Evolutionary conservation across 2,329 filamentous ascomycete species (phyloP).

Genomic region (Talaromyces piceae): DNA sequence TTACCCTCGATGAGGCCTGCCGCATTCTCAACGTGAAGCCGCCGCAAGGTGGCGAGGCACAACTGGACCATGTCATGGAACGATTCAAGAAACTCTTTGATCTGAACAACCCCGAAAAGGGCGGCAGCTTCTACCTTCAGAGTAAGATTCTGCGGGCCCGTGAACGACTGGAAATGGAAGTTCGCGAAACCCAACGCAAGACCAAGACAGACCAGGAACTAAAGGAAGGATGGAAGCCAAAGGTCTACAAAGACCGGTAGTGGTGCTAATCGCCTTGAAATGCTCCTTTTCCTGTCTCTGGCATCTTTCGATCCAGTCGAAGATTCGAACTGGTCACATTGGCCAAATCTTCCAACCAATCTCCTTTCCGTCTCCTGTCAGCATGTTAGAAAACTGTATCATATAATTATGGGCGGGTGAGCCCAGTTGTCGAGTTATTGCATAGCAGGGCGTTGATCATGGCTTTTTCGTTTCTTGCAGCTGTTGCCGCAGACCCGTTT

Average conservation of each 20-base stretch:
- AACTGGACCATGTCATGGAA: conserved; percentile 71
- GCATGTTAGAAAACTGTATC: conserved; percentile 11
- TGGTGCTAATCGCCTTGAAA: conserved; percentile 2
- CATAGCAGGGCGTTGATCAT: conserved; percentile 36
- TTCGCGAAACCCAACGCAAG: conserved; percentile 64
- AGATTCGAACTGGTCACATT: neutral
- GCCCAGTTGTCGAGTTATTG: conserved; percentile 17
- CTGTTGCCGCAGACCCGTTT: conserved; percentile 8
- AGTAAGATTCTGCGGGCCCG: conserved; percentile 90
- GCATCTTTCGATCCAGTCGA: neutral
- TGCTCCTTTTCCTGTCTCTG: neutral
- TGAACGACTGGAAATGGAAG: conserved; percentile 84
- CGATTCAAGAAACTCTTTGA: conserved; percentile 95
- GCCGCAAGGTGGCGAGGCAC: conserved; percentile 67
- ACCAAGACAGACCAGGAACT: conserved; percentile 68
- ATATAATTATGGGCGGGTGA: conserved; percentile 8
- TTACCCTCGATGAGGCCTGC: conserved; percentile 94
- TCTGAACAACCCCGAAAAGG: conserved; percentile 87
- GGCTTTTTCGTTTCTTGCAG: conserved; percentile 12
- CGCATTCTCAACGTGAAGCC: conserved; percentile 94
- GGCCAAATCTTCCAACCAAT: conserved; percentile 6
- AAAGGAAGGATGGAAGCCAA: conserved; percentile 85
- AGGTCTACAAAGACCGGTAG: conserved; percentile 81
- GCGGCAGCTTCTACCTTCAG: conserved; percentile 95
- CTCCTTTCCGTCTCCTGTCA: conserved; percentile 9